Percentiles rank a stretch among this genome's conserved stretches.
Conservation (phyloP, 306 rosid genomes). For the Glycine tomentella region DNA sequence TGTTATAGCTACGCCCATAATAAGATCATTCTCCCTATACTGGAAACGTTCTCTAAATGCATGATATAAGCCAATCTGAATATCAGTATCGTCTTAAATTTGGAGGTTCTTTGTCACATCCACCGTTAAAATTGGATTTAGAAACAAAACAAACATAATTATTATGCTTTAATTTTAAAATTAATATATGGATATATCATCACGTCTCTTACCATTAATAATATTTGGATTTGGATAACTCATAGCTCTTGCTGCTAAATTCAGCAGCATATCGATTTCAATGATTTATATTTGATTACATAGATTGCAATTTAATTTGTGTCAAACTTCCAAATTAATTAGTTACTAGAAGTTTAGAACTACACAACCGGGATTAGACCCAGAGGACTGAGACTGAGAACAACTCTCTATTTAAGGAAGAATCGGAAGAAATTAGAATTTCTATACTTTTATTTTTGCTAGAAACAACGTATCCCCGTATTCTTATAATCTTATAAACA, state of each 20-base stretch:
- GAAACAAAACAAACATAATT: constrained; percentile 12
- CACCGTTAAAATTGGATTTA: constrained; percentile 5
- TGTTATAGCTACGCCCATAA: neutral
- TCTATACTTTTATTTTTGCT: no score
- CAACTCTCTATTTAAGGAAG: constrained; percentile 10
- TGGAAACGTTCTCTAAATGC: constrained; percentile 34
- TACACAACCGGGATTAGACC: neutral
- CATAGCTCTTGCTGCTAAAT: constrained; percentile 14
- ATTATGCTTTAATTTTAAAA: neutral
- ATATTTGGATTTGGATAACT: neutral
- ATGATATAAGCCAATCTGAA: constrained; percentile 35
- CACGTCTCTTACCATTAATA: constrained; percentile 15
- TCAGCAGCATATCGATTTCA: constrained; percentile 24
- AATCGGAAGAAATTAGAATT: neutral
- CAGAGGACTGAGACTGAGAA: neutral
- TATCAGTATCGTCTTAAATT: constrained; percentile 46
- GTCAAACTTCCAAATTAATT: neutral
- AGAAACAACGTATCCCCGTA: no score
- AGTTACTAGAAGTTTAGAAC: constrained; percentile 9
- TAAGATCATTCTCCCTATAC: neutral
- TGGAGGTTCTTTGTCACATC: constrained; percentile 50
- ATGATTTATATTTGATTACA: constrained; percentile 2
- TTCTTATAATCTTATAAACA: no score
- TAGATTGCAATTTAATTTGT: constrained; percentile 30
- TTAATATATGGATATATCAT: neutral